Base-by-base conservation (phyloP, 1,284 basidiomycete genomes). In the Apiotrichum siamense region DNA sequence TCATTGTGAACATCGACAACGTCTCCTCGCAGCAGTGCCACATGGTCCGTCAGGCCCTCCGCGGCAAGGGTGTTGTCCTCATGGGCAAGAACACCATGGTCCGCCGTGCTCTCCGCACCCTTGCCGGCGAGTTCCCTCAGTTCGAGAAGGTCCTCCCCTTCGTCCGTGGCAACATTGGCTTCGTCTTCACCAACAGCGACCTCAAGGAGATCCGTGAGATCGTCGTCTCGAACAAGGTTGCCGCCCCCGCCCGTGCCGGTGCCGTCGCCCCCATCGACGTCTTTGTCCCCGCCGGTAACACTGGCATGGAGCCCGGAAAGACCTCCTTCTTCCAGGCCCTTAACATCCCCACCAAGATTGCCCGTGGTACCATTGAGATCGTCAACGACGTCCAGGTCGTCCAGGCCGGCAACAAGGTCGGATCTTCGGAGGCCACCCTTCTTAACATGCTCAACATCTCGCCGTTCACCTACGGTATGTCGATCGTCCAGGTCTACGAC, bases 41-140 rank as follows among this genome's bases (percentile, higher is more conserved):
- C 66, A 60, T 67, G 65, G 97, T 98, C 74, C 93, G 96, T 80
- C 86, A 89, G 65, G 80, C 94, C 48, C 85, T 99, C 75, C 91
- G 96, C 69, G 91, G 91, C 72, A 92, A 90, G 77, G 96, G 88
- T 81, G 80, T 92, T 55, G 93, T 98, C 62, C 78, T 99, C 67
- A 99, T 99, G 96, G 94, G 94, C 74, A 99, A 99, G 81, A 99
- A 99, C 86, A 99, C 96, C 75, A 97, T 98, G 96, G 93, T 97
- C 69, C 89, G 94, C 78, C 91, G 94, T 73, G 94, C 92, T 55
- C 83, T 99, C 63, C 91, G 94, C 66, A 81, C 85, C 73, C 84
- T 97, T 76, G 81, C 97, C 69, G 57, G 81, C 63, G 94, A 97
- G 72, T 83, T 79, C 80, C 94, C 96, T 59, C 85, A 92, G 73